Evolutionary conservation across 495 filamentous ascomycete species (phyloP).

Genomic region (Trichoderma reesei): DNA sequence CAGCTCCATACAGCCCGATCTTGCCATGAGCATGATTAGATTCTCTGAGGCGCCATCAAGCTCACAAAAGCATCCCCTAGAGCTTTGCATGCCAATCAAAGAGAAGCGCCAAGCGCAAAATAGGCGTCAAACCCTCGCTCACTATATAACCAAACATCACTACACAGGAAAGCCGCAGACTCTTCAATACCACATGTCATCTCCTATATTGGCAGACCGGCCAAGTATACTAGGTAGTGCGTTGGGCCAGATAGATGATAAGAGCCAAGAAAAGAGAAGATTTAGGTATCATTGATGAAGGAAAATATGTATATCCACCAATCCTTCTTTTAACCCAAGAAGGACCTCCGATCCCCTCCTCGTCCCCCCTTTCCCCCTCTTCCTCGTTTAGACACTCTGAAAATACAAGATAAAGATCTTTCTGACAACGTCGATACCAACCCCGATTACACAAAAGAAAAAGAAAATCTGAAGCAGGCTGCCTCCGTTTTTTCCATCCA

Average conservation of each 20-base stretch:
- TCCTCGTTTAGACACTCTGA: neutral
- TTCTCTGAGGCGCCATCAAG: no score
- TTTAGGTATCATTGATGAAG: constrained; percentile 4
- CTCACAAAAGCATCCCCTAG: no score
- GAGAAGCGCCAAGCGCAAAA: no score
- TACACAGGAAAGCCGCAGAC: neutral
- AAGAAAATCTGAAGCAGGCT: neutral
- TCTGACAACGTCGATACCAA: neutral
- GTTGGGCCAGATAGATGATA: neutral
- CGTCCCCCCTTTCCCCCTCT: neutral
- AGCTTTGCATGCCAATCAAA: no score
- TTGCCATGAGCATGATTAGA: no score
- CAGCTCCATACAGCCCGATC: no score
- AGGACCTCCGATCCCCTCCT: no score
- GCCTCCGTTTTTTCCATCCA: neutral
- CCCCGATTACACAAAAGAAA: neutral
- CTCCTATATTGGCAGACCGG: neutral
- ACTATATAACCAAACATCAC: neutral
- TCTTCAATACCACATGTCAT: neutral
- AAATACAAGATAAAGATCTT: no score
- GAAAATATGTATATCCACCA: constrained; percentile 1
- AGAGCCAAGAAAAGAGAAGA: neutral
- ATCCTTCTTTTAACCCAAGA: neutral
- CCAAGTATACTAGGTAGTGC: neutral
- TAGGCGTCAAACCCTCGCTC: no score